These are phyloP conservation scores for Cenchrus purpureus DNA, from an alignment of 176 grass and related monocot genomes.

Conservation along the genomic window DNA sequence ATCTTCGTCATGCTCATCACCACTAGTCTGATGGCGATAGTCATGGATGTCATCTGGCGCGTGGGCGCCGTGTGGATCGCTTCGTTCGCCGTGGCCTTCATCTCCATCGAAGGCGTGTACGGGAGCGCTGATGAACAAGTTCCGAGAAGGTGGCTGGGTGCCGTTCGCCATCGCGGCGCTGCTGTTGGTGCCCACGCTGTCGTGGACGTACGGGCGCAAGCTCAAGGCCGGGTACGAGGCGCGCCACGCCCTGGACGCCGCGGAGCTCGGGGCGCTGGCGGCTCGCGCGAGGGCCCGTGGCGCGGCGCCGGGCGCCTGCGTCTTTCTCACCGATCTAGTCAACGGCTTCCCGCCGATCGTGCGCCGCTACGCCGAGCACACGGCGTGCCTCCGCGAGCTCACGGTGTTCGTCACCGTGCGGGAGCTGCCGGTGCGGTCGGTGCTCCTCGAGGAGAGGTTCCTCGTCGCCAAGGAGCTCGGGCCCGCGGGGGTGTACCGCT, in stretches of 20 bases:
- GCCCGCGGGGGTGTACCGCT: slow-evolving; percentile 40
- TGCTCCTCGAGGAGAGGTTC: slow-evolving; percentile 48
- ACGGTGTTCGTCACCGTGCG: slow-evolving; percentile 56
- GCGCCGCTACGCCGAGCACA: slow-evolving; percentile 52
- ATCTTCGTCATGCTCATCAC: slow-evolving; percentile 77
- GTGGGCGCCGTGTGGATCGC: background rate
- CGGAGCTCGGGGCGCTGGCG: slow-evolving; percentile 29
- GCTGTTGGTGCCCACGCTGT: slow-evolving; percentile 52
- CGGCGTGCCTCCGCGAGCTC: slow-evolving; percentile 47
- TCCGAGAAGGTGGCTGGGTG: slow-evolving; percentile 62
- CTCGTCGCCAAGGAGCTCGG: slow-evolving; percentile 13
- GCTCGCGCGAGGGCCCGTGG: background rate
- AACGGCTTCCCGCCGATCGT: slow-evolving; percentile 60
- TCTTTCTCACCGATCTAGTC: slow-evolving; percentile 53
- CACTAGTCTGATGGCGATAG: slow-evolving; percentile 44
- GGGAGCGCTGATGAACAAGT: slow-evolving; percentile 58
- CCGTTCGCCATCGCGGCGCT: slow-evolving; percentile 61
- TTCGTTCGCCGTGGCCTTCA: slow-evolving; percentile 30
- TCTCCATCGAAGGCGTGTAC: slow-evolving; percentile 48
- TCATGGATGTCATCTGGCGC: slow-evolving; percentile 66
- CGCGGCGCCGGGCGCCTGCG: slow-evolving; percentile 45
- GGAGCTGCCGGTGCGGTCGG: slow-evolving; percentile 20
- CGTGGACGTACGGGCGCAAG: slow-evolving; percentile 65
- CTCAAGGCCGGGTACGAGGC: slow-evolving; percentile 57
- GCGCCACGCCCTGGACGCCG: slow-evolving; percentile 8